These are phyloP conservation scores for Neurospora sp. DNA, from an alignment of 2,329 filamentous ascomycete genomes.

Conservation along the genomic window DNA sequence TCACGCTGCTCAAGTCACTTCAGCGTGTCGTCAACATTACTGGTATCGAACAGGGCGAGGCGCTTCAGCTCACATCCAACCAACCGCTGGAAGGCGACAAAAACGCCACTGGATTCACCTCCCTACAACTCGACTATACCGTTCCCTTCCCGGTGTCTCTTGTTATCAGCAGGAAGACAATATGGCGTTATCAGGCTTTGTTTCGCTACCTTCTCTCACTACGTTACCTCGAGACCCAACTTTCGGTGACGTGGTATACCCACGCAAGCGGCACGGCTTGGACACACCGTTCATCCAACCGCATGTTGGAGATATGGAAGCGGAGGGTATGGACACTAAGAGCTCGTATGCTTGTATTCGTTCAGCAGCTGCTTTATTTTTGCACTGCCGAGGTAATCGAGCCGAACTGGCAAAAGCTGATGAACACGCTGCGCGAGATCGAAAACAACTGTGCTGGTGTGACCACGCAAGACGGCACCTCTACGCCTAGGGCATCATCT, in stretches of 20 bases:
- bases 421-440: conserved; percentile 59
- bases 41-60: conserved; percentile 83
- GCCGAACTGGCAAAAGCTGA: conserved; percentile 90
- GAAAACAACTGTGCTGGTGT: conserved; percentile 19
- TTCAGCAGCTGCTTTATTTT: conserved; percentile 93
- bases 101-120: conserved; percentile 82
- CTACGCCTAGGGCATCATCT: not conserved
- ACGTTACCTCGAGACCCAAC: conserved; percentile 77
- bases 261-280: conserved; percentile 74
- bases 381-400: conserved; percentile 96
- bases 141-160: conserved; percentile 93
- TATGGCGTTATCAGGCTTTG: conserved; percentile 92
- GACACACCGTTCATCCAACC: conserved; percentile 66
- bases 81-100: conserved; percentile 69
- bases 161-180: conserved; percentile 89
- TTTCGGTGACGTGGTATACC: conserved; percentile 82
- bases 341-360: conserved; percentile 91
- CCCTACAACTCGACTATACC: conserved; percentile 84
- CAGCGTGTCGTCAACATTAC: conserved; percentile 96
- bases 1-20: conserved; percentile 82
- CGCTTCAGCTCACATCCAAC: conserved; percentile 56
- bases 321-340: conserved; percentile 82
- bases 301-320: conserved; percentile 81
- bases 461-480: conserved; percentile 17
- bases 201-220: conserved; percentile 90